Percentiles rank a stretch among this genome's conserved stretches.
These are phyloP conservation scores for Suhomyces kunorum DNA, from an alignment of 1,139 yeast species.

Conservation along the genomic window DNA sequence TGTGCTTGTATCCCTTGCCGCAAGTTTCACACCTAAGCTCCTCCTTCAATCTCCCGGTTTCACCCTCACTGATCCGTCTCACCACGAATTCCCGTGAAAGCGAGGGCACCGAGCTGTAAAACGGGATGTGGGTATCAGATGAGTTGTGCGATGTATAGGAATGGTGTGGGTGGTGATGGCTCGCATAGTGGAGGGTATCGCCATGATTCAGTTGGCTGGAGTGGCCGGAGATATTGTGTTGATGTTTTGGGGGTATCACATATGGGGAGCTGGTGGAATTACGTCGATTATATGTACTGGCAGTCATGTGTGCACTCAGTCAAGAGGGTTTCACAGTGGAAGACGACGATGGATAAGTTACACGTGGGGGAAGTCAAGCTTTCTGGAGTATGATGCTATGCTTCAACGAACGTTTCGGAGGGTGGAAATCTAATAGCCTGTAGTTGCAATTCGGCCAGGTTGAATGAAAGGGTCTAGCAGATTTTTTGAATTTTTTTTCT, in stretches of 20 bases:
- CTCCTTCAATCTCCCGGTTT: slow-evolving; percentile 78
- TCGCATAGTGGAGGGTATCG: slow-evolving; percentile 14
- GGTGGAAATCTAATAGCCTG: background rate
- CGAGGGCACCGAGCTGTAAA: slow-evolving; percentile 41
- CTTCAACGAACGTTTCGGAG: background rate
- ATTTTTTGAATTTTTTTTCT: slow-evolving; percentile 7
- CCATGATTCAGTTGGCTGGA: slow-evolving; percentile 14
- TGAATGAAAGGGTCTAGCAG: slow-evolving; percentile 5
- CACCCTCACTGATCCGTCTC: slow-evolving; percentile 82
- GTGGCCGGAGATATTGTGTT: slow-evolving; percentile 5
- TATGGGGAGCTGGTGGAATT: slow-evolving; percentile 37
- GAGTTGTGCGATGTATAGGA: slow-evolving; percentile 9
- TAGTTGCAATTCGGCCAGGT: background rate
- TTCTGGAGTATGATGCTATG: background rate
- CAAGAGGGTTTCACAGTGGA: background rate
- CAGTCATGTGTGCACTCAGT: slow-evolving; percentile 9
- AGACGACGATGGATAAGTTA: background rate
- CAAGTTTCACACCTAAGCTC: slow-evolving; percentile 86
- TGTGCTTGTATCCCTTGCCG: slow-evolving; percentile 87
- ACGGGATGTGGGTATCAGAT: background rate
- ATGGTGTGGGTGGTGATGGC: slow-evolving; percentile 9
- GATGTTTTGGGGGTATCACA: slow-evolving; percentile 36
- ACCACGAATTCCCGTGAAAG: slow-evolving; percentile 76
- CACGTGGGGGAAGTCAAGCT: no score
- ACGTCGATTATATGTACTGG: slow-evolving; percentile 28